phyloP scores from a whole-genome alignment of 73 alveolate genomes.

The Uronychia binucleata region DNA sequence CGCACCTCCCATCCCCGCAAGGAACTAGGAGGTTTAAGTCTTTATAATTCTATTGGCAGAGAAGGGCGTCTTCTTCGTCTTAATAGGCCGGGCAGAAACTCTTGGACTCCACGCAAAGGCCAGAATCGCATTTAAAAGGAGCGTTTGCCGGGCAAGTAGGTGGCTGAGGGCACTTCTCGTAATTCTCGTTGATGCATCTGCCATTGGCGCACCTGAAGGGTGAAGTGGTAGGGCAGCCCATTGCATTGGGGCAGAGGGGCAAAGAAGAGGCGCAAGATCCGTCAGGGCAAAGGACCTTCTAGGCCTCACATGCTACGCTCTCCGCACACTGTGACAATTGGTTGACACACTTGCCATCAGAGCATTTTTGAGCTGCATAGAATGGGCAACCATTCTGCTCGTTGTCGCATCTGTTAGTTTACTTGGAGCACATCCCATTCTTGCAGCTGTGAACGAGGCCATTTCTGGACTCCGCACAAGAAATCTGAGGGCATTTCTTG shows the following conservation, averaged over 20 bases:
- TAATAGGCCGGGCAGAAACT: neutral
- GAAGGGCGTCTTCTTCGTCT: neutral
- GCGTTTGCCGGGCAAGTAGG: conserved; percentile 46
- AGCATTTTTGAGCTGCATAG: conserved; percentile 41
- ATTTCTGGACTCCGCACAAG: conserved; percentile 47
- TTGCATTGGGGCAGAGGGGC: conserved; percentile 54
- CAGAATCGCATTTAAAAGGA: conserved; percentile 69
- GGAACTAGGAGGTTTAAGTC: conserved; percentile 41
- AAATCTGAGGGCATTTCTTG: conserved; percentile 54
- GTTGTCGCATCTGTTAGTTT: conserved; percentile 58
- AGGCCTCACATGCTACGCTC: conserved; percentile 27
- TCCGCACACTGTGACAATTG: neutral
- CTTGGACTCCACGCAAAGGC: conserved; percentile 45
- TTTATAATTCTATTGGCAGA: neutral
- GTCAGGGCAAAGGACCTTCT: conserved; percentile 41
- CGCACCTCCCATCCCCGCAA: conserved; percentile 84
- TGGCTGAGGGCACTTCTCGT: conserved; percentile 33
- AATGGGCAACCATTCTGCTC: conserved; percentile 59
- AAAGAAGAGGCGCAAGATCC: conserved; percentile 58
- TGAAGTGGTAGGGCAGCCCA: conserved; percentile 61
- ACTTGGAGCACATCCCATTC: conserved; percentile 48
- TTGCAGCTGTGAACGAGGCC: conserved; percentile 40
- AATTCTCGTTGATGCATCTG: conserved; percentile 52
- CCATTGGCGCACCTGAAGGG: conserved; percentile 78
- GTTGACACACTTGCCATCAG: conserved; percentile 61